Base-by-base conservation (phyloP, 352 stramenopile genomes). In the Globisporangium cederbergense region DNA sequence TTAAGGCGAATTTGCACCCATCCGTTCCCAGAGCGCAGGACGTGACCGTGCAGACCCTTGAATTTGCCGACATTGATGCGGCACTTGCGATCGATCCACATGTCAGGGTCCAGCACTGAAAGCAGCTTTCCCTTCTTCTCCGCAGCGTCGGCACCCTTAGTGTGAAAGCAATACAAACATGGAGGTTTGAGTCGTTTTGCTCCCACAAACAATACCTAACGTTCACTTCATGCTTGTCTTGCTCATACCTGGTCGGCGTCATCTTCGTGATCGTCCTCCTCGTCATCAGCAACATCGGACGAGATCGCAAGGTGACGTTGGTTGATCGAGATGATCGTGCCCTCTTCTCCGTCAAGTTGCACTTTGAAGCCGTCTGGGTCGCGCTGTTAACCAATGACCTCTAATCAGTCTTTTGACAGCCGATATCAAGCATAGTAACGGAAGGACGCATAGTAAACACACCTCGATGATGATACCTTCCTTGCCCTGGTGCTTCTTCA, bases 41-140 rank as follows among this genome's bases (percentile, higher is more conserved):
- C 88, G 42, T 84, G 81, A 2, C 85, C 88, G 58, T 85, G 75
- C 22, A 81, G 66, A 1, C 86, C 86, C 46, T 92, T 92, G 62
- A 94, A 96, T 70, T 96, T 96, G 62, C 88, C 88, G 0, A 96
- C 88, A 55, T 96, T 96, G 58, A 96, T 93, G 18, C 88, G 82
- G 49, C 86, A 93, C 49, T 84, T 83, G 51, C 88, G 88, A 50
- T 91, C 85, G 30, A 96, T 93, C 88, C 88, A 96, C 84, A 96
- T 91, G 22, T 96, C 88, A 1, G 88, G 86, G 45, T 96, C 88
- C 38, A 96, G 56, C 60, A 84, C 76, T 0, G 87, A 94, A 1
- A 96, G 71, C 18, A 96, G 62, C 57, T 88, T 78, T 6, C 80
- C 76, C 40, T 88, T 91, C 9, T 72, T 68, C 9, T 70, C 54